Percentiles rank a stretch among this genome's conserved stretches.
Conservation (phyloP, 208 protist genomes). For the Leishmania major region DNA sequence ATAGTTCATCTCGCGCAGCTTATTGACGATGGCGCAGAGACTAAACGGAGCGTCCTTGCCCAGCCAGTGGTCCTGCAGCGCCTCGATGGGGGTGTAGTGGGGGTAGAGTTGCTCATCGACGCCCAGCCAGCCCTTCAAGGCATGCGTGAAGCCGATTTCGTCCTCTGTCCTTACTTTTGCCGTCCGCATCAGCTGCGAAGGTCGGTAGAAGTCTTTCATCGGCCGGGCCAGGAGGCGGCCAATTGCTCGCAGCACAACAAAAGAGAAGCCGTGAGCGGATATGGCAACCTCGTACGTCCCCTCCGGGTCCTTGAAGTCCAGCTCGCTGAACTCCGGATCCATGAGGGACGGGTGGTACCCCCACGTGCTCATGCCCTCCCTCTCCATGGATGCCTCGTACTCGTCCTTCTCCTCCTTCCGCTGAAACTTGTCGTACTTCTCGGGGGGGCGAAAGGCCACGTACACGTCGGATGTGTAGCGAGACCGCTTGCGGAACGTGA, state of each 20-base stretch:
- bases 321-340: slow-evolving; percentile 82
- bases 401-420: slow-evolving; percentile 79
- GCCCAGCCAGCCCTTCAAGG: slow-evolving; percentile 88
- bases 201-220: slow-evolving; percentile 88
- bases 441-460: slow-evolving; percentile 77
- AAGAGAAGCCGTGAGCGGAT: slow-evolving; percentile 82
- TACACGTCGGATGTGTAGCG: slow-evolving; percentile 87
- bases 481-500: slow-evolving; percentile 83
- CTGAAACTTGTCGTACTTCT: slow-evolving; percentile 84
- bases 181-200: slow-evolving; percentile 83
- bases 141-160: slow-evolving; percentile 75
- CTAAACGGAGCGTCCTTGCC: slow-evolving; percentile 88
- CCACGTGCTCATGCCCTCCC: slow-evolving; percentile 85
- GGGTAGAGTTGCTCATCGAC: slow-evolving; percentile 84
- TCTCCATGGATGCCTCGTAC: slow-evolving; percentile 71
- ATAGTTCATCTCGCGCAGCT: slow-evolving; percentile 90
- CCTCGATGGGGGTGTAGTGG: slow-evolving; percentile 90
- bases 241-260: slow-evolving; percentile 71
- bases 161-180: slow-evolving; percentile 72
- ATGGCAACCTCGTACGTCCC: slow-evolving; percentile 83
- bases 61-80: slow-evolving; percentile 90
- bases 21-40: slow-evolving; percentile 84
- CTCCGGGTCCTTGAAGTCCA: slow-evolving; percentile 83
- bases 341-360: slow-evolving; percentile 86
- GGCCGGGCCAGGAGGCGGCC: slow-evolving; percentile 73